Conservation (phyloP, 1,139 yeast genomes). For the Pichia norvegensis region DNA sequence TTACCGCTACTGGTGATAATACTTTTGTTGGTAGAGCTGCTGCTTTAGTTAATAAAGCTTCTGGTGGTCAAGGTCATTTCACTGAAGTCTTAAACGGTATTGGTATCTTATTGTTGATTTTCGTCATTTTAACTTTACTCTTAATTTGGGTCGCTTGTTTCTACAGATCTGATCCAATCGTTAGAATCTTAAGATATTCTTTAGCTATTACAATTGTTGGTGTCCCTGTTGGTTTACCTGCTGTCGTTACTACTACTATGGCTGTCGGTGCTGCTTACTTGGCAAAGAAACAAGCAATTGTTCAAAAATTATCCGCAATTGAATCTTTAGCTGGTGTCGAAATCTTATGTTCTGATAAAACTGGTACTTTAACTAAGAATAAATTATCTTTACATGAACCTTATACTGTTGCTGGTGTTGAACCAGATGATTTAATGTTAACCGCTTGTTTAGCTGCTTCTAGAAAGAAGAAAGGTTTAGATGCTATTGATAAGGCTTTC, state of each 20-base stretch:
- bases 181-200: slow-evolving; percentile 85
- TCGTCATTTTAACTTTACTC: slow-evolving; percentile 81
- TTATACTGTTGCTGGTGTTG: slow-evolving; percentile 98
- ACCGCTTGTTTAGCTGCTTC: slow-evolving; percentile 98
- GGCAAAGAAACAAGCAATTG: slow-evolving; percentile 97
- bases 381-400: slow-evolving; percentile 94
- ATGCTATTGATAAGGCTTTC: slow-evolving; percentile 97
- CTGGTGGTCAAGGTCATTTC: slow-evolving; percentile 92
- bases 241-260: slow-evolving; percentile 98
- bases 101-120: slow-evolving; percentile 85
- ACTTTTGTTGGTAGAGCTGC: slow-evolving; percentile 96
- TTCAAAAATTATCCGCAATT: slow-evolving; percentile 94
- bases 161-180: slow-evolving; percentile 89
- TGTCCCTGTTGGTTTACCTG: slow-evolving; percentile 99
- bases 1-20: slow-evolving; percentile 91
- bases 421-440: slow-evolving; percentile 93
- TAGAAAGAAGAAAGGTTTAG: slow-evolving; percentile 97
- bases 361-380: slow-evolving; percentile 99
- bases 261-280: slow-evolving; percentile 99
- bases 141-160: slow-evolving; percentile 91
- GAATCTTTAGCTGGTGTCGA: slow-evolving; percentile 95
- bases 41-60: slow-evolving; percentile 85
- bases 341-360: slow-evolving; percentile 96
- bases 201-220: slow-evolving; percentile 98
- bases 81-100: slow-evolving; percentile 97